Conservation (phyloP, 306 rosid genomes). For the Cucurbita ficifolia region DNA sequence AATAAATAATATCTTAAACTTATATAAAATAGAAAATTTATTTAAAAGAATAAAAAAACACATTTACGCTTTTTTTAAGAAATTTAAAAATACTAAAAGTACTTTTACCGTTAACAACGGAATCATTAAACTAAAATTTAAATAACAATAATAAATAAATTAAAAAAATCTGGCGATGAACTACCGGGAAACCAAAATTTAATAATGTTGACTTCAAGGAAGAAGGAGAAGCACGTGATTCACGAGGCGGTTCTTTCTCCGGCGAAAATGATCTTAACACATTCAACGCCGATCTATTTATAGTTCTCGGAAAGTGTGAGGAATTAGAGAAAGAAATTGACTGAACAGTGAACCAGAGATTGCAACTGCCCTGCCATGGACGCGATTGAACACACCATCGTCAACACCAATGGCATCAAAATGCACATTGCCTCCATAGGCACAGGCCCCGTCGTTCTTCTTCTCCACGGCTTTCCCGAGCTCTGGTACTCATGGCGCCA, state of each 20-base stretch:
- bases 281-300: neutral
- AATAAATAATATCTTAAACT: too few species aligned
- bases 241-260: neutral
- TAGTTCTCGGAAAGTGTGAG: neutral
- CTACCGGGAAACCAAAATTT: too few species aligned
- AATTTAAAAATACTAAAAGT: too few species aligned
- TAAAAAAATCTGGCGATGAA: too few species aligned
- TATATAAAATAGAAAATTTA: too few species aligned
- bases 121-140: too few species aligned
- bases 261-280: neutral
- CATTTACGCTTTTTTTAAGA: too few species aligned
- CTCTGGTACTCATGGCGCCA: constrained; percentile 26
- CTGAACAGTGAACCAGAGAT: neutral
- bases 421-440: constrained; percentile 65
- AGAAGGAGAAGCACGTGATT: neutral
- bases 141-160: too few species aligned
- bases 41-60: too few species aligned
- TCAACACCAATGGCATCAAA: constrained; percentile 43
- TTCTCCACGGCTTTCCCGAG: constrained; percentile 12
- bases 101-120: too few species aligned
- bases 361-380: constrained; percentile 22
- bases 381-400: constrained; percentile 37
- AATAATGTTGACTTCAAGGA: too few species aligned
- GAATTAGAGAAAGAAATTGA: neutral
- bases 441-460: constrained; percentile 40